phyloP scores from a whole-genome alignment of 2,329 filamentous ascomycete genomes.

The Sordariomycetes sp. region DNA sequence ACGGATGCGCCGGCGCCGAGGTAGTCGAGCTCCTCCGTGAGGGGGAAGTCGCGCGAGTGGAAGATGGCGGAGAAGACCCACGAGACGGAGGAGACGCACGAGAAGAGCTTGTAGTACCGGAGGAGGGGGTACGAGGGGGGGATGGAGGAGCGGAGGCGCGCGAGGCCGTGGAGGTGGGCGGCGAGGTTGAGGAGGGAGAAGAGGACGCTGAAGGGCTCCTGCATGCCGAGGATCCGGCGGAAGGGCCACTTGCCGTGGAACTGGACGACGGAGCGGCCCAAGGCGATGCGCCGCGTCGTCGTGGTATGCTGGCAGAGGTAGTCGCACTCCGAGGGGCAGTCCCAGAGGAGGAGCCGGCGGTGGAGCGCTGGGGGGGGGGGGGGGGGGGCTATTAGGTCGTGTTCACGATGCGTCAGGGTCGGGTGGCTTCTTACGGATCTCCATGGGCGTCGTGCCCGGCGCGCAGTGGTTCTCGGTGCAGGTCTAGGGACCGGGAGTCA shows the following conservation, averaged over 20 bases:
- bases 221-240: conserved; percentile 75
- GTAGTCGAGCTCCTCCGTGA: conserved; percentile 93
- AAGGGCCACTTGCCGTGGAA: conserved; percentile 99
- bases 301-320: conserved; percentile 94
- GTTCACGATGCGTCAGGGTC: conserved; percentile 3
- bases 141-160: conserved; percentile 54
- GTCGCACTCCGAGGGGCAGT: conserved; percentile 88
- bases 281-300: conserved; percentile 55
- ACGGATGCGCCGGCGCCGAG: conserved; percentile 85
- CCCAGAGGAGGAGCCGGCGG: conserved; percentile 82
- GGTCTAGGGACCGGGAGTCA: conserved; percentile 40
- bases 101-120: conserved; percentile 68
- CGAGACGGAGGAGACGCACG: conserved; percentile 66
- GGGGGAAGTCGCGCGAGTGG: conserved; percentile 72
- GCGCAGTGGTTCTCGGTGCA: conserved; percentile 73
- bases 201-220: conserved; percentile 86
- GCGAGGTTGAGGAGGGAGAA: conserved; percentile 88
- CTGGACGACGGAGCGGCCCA: conserved; percentile 62
- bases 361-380: conserved; percentile 49
- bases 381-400: conserved; percentile 4
- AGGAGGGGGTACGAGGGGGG: conserved; percentile 63
- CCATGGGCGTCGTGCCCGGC: conserved; percentile 35
- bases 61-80: conserved; percentile 89
- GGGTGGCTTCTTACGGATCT: conserved; percentile 52
- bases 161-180: conserved; percentile 69